These are phyloP conservation scores for Trichophaea hybrida DNA, from an alignment of 2,329 filamentous ascomycete genomes.

Conservation along the genomic window DNA sequence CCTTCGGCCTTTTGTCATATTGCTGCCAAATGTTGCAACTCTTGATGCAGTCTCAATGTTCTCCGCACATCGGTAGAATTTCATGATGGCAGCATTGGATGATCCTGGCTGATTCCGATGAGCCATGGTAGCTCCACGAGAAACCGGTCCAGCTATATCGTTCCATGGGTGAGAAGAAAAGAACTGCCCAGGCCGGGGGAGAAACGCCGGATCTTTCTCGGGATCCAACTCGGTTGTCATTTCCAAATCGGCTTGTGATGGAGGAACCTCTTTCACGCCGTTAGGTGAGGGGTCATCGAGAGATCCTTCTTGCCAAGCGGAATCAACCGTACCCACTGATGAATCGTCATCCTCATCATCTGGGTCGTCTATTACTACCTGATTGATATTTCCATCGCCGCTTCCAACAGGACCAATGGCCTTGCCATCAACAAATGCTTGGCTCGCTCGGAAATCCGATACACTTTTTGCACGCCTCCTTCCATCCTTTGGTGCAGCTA, in stretches of 20 bases:
- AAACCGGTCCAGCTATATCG: conserved; percentile 9
- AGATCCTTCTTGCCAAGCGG: conserved; percentile 16
- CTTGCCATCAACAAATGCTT: background rate
- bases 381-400: conserved; percentile 2
- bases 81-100: conserved; percentile 38
- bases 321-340: conserved; percentile 7
- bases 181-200: conserved; percentile 17
- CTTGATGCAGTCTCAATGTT: conserved; percentile 36
- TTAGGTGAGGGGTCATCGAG: conserved; percentile 8
- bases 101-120: conserved; percentile 35
- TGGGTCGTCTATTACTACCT: conserved; percentile 1
- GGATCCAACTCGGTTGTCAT: conserved; percentile 4
- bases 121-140: conserved; percentile 7
- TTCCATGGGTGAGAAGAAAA: conserved; percentile 19
- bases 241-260: conserved; percentile 8
- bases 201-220: conserved; percentile 12
- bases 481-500: background rate
- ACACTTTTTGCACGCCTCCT: conserved; percentile 12
- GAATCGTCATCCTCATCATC: conserved; percentile 22
- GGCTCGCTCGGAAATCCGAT: conserved; percentile 8
- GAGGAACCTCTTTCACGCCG: conserved; percentile 11
- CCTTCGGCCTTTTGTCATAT: conserved; percentile 20
- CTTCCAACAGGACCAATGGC: background rate
- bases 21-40: conserved; percentile 27
- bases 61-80: conserved; percentile 35